These are phyloP conservation scores for Picocystis sp. DNA, from an alignment of 163 green algal species.

Conservation along the genomic window DNA sequence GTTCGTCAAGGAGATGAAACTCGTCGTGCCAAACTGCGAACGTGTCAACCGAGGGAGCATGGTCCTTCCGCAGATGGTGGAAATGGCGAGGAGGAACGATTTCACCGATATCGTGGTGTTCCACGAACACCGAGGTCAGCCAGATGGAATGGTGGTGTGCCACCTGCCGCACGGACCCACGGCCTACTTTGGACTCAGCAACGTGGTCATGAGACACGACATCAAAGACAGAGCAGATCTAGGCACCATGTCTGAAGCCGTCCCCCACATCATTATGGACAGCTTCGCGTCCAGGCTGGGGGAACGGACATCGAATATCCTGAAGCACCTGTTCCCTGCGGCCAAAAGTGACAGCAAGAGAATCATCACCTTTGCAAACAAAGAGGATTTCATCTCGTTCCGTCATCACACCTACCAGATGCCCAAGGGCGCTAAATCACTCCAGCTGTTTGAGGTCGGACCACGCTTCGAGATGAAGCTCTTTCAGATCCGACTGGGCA, in stretches of 20 bases:
- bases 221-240: slow-evolving; percentile 85
- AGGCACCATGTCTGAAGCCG: slow-evolving; percentile 62
- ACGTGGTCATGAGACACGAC: slow-evolving; percentile 89
- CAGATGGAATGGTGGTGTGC: slow-evolving; percentile 88
- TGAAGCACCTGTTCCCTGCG: slow-evolving; percentile 85
- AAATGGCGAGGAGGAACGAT: slow-evolving; percentile 65
- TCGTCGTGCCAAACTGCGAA: slow-evolving; percentile 82
- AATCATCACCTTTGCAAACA: slow-evolving; percentile 72
- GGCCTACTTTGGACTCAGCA: slow-evolving; percentile 92
- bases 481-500: slow-evolving; percentile 87
- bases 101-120: slow-evolving; percentile 94
- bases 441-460: slow-evolving; percentile 67
- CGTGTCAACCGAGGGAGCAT: slow-evolving; percentile 80
- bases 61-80: slow-evolving; percentile 73
- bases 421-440: slow-evolving; percentile 51
- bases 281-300: slow-evolving; percentile 70
- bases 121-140: slow-evolving; percentile 89
- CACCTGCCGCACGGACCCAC: slow-evolving; percentile 95
- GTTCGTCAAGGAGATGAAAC: slow-evolving; percentile 96
- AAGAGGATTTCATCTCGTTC: slow-evolving; percentile 84
- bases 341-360: slow-evolving; percentile 52
- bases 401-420: slow-evolving; percentile 77
- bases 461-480: slow-evolving; percentile 66
- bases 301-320: slow-evolving; percentile 42
- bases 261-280: slow-evolving; percentile 91